These are phyloP conservation scores for Nephelium lappaceum DNA, from an alignment of 345 rosid genomes.

Conservation along the genomic window DNA sequence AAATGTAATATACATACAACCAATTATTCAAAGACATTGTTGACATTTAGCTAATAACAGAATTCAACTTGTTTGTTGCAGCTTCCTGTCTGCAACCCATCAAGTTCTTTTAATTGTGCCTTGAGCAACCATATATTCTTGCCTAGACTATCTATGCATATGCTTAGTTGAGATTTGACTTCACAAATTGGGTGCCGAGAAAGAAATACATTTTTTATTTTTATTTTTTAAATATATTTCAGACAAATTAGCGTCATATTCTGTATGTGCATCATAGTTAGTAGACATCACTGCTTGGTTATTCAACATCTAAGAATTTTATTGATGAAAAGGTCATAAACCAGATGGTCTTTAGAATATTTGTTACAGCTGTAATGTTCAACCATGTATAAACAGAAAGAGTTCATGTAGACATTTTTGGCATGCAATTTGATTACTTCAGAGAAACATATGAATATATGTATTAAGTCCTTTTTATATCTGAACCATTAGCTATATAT, in stretches of 20 bases:
- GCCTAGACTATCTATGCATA: no score
- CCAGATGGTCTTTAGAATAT: no score
- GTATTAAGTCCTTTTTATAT: no score
- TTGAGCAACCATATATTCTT: no score
- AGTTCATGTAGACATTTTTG: neutral
- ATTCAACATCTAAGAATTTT: neutral
- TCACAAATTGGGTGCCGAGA: neutral
- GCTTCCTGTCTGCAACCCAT: neutral
- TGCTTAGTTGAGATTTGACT: neutral
- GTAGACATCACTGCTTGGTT: neutral
- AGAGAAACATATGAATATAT: no score
- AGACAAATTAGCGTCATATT: neutral
- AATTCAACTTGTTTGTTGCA: neutral
- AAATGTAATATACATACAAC: neutral
- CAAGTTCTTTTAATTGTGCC: no score
- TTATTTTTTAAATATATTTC: no score
- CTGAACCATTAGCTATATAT: neutral
- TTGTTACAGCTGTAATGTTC: neutral
- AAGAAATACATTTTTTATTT: neutral
- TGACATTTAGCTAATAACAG: neutral
- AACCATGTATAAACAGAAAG: neutral
- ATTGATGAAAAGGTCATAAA: neutral
- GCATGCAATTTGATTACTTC: neutral
- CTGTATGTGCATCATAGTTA: neutral
- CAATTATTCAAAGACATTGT: neutral